Percentiles rank a stretch among this genome's conserved stretches.
Conservation (phyloP, 805 yeast genomes). For the Metschnikowia drakensbergensis region DNA sequence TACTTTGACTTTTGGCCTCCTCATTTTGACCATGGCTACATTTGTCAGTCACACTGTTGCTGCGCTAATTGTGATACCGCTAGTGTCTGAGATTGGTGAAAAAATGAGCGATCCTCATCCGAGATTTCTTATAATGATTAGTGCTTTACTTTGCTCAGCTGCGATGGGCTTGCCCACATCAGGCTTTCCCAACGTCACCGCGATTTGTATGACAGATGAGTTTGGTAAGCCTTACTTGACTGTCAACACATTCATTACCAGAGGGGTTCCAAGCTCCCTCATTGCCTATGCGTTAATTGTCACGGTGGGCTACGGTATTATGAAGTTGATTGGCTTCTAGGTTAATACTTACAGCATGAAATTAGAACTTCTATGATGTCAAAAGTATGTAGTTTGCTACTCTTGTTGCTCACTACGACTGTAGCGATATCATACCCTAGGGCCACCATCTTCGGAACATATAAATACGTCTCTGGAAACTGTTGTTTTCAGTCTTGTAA, state of each 20-base stretch:
- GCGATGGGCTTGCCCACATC: conserved; percentile 98
- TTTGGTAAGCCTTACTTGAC: conserved; percentile 86
- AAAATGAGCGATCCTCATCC: conserved; percentile 78
- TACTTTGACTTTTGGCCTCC: conserved; percentile 57
- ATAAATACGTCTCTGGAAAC: no score
- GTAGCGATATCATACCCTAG: no score
- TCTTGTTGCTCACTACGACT: no score
- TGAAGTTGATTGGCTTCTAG: conserved; percentile 43
- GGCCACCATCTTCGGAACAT: no score
- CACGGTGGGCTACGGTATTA: conserved; percentile 73
- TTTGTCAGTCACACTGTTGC: conserved; percentile 97
- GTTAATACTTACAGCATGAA: background rate
- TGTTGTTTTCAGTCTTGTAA: no score
- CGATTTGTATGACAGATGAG: conserved; percentile 90
- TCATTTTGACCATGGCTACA: conserved; percentile 82
- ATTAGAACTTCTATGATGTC: background rate
- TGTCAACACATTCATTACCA: conserved; percentile 78
- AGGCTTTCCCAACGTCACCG: conserved; percentile 97
- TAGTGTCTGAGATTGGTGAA: conserved; percentile 86
- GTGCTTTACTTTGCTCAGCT: conserved; percentile 73
- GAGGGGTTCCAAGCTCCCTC: conserved; percentile 87
- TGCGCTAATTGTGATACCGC: conserved; percentile 86
- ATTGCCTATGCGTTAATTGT: conserved; percentile 69
- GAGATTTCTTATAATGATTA: conserved; percentile 64
- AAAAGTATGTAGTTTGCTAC: background rate